Evolutionary conservation across 1,284 basidiomycete species (phyloP), one percentile per base, ranked within the genome.

Genomic region (Cryptococcus hybrid): DNA sequence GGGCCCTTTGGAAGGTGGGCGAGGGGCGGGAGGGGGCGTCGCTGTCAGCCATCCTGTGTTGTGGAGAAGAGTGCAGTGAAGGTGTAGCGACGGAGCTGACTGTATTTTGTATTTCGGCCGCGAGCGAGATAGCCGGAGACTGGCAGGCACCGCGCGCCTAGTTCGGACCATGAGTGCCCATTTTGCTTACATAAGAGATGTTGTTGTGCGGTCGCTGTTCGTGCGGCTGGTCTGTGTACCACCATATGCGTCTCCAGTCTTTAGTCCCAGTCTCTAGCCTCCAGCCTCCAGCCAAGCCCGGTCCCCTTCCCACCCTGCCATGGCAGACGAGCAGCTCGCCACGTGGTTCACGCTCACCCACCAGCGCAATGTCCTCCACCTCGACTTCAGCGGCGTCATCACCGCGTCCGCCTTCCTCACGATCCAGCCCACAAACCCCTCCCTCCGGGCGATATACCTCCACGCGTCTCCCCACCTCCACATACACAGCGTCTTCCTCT

Each of bases 321-420:
- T 58, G 56, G 51, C 54, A 7, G 60, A 61, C 44, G 57, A 59
- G 42, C 24, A n/a, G 54, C 18, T 15, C 52, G 37, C 48, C 48
- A 39, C 44, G 53, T 47, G 60, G 60, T 61, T 61, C 49, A 55
- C 56, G 13, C 51, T 61, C 11, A 47, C 54, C 5, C 75, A 76
- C 65, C 76, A 78, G 63, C 65, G 75, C 30, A 74, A 76, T 8
- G 69, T 75, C 3, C 67, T 78, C 38, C 74, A 77, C 45, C 60
- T 78, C 37, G 75, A 77, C 65, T 76, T 75, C 55, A 65, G 65
- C 12, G 73, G 74, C 15, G 60, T 66, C 13, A 60, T 72, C 47
- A 70, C 65, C 13, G 73, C 70, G 24, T 68, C 75, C 5, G 73
- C 75, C 7, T 68, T 70, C 51, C 66, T 78, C n/a, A 75, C 71